phyloP scores from a whole-genome alignment of 75 land plant genomes.

The Pseudotsuga menziesii region DNA sequence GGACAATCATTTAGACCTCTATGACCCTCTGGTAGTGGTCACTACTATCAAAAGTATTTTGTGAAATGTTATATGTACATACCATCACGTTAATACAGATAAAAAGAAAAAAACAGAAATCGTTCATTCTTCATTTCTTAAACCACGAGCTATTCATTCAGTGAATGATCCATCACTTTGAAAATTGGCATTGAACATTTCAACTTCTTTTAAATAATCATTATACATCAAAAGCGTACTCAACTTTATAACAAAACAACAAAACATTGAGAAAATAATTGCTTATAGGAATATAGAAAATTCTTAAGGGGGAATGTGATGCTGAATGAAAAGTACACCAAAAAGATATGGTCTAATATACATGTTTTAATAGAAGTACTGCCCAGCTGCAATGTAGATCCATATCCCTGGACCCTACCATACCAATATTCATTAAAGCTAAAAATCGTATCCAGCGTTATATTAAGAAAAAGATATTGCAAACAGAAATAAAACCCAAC shows the following conservation, averaged over 20 bases:
- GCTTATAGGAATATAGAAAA: background rate
- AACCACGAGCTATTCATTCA: background rate
- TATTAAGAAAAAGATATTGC: too few relatives aligned
- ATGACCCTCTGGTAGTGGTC: too few relatives aligned
- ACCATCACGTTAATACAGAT: background rate
- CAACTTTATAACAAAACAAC: background rate
- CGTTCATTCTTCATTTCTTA: background rate
- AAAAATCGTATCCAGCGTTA: too few relatives aligned
- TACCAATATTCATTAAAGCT: too few relatives aligned
- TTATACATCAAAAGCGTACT: background rate
- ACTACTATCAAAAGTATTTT: too few relatives aligned
- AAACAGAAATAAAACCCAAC: too few relatives aligned
- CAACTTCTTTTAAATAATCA: background rate
- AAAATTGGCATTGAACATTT: background rate
- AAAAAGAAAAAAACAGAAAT: background rate
- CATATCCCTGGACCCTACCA: too few relatives aligned
- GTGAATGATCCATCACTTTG: background rate
- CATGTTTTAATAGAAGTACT: background rate
- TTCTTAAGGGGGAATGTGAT: background rate
- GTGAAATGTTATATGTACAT: too few relatives aligned
- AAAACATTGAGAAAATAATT: background rate
- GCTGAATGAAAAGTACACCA: background rate
- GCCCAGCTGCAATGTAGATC: too few relatives aligned
- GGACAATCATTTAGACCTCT: too few relatives aligned
- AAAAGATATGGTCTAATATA: background rate